Percentiles rank a stretch among this genome's conserved stretches.
phyloP scores from a whole-genome alignment of 2,329 filamentous ascomycete species.

The Falciphora oryzae region DNA sequence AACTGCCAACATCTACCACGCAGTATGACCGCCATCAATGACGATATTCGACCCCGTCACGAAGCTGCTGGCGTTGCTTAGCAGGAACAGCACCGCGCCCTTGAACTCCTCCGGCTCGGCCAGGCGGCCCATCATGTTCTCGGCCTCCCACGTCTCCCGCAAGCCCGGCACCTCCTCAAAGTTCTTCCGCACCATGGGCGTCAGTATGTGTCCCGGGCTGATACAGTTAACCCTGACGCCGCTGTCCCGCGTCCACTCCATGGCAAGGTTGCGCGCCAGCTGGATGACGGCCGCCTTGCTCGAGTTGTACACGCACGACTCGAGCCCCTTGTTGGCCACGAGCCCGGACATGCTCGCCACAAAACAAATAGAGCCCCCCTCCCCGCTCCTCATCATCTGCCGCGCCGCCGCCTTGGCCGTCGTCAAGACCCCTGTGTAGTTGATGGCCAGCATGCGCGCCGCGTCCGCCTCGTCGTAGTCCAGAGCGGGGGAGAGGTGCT shows the following conservation, averaged over 20 bases:
- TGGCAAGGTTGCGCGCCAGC: constrained; percentile 54
- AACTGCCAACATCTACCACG: neutral
- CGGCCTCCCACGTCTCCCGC: constrained; percentile 55
- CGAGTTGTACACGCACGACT: constrained; percentile 62
- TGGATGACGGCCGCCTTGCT: constrained; percentile 62
- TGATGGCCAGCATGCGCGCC: constrained; percentile 62
- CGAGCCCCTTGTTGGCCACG: constrained; percentile 52
- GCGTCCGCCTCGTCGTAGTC: constrained; percentile 55
- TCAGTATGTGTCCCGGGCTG: constrained; percentile 63
- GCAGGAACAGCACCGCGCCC: constrained; percentile 53
- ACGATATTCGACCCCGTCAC: constrained; percentile 9
- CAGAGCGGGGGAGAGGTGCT: constrained; percentile 58
- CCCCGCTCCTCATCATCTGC: constrained; percentile 36
- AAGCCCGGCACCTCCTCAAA: constrained; percentile 55
- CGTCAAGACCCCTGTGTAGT: constrained; percentile 64
- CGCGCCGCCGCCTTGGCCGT: constrained; percentile 66
- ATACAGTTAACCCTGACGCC: constrained; percentile 61
- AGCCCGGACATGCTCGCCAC: constrained; percentile 51
- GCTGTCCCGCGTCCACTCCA: constrained; percentile 55
- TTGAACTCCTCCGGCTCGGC: constrained; percentile 54
- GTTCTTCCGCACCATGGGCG: constrained; percentile 57
- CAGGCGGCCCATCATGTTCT: constrained; percentile 66
- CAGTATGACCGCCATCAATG: neutral
- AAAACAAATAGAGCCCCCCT: constrained; percentile 48
- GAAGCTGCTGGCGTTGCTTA: constrained; percentile 50